A percentile compares a stretch with the other conserved stretches of the same genome.
These are phyloP conservation scores for Cordyceps militaris DNA, from an alignment of 2,329 filamentous ascomycete genomes.

Conservation along the genomic window DNA sequence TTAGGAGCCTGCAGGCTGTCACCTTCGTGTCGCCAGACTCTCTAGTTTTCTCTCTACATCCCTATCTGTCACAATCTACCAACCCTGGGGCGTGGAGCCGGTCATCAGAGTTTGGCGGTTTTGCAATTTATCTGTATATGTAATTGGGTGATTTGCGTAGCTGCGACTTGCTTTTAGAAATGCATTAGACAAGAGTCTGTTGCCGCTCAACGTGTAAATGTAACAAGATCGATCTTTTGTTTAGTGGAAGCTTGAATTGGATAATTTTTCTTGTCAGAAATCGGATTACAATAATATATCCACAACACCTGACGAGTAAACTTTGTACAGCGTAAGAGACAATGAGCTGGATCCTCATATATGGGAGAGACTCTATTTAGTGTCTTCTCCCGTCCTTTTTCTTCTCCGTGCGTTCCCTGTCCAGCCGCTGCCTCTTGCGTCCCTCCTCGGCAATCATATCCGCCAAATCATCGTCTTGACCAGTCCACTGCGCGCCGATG, in stretches of 20 bases:
- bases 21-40: too few species aligned
- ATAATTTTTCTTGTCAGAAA: background rate
- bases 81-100: too few species aligned
- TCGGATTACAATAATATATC: constrained; percentile 4
- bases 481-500: constrained; percentile 58
- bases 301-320: constrained; percentile 1
- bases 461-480: constrained; percentile 75
- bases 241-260: background rate
- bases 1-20: too few species aligned
- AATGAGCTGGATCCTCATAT: background rate
- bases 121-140: too few species aligned
- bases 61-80: too few species aligned
- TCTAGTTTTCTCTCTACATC: too few species aligned
- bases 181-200: too few species aligned
- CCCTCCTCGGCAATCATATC: constrained; percentile 95
- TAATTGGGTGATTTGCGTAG: too few species aligned
- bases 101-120: too few species aligned
- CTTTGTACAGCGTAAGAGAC: constrained; percentile 3
- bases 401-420: constrained; percentile 69
- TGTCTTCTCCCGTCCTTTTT: constrained; percentile 38
- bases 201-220: background rate
- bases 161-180: too few species aligned
- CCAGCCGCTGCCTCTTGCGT: constrained; percentile 81
- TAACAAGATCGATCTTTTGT: background rate
- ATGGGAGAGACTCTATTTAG: background rate